These are phyloP conservation scores for Coemansia sp. DNA, from an alignment of 192 early-diverging fungal species.

Conservation along the genomic window DNA sequence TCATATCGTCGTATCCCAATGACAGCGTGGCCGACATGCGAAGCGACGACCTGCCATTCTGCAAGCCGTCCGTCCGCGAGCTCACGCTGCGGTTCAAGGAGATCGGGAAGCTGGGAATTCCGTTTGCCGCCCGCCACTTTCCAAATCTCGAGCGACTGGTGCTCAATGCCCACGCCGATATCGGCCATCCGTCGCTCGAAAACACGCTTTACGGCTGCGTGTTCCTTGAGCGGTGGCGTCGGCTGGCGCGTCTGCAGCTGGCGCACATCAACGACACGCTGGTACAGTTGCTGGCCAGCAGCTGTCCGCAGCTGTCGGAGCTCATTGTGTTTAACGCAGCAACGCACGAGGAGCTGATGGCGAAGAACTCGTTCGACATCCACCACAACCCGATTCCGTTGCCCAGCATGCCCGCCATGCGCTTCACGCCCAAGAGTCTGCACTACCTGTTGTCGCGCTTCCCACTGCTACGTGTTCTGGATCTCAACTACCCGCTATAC, in stretches of 20 bases:
- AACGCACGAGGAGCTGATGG: constrained; percentile 49
- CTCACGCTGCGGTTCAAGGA: constrained; percentile 48
- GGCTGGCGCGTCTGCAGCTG: constrained; percentile 43
- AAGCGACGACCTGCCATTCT: constrained; percentile 40
- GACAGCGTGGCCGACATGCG: constrained; percentile 4
- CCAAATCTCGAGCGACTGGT: constrained; percentile 43
- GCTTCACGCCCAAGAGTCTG: constrained; percentile 54
- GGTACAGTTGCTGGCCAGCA: constrained; percentile 52
- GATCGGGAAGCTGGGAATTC: constrained; percentile 56
- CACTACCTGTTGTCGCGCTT: constrained; percentile 51
- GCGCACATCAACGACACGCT: constrained; percentile 55
- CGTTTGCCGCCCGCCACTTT: constrained; percentile 54
- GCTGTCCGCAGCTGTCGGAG: constrained; percentile 44
- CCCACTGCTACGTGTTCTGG: constrained; percentile 45
- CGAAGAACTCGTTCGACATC: constrained; percentile 55
- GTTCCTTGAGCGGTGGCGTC: constrained; percentile 47
- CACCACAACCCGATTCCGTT: constrained; percentile 45
- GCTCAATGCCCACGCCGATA: constrained; percentile 41
- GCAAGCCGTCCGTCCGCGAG: constrained; percentile 54
- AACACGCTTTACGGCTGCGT: constrained; percentile 56
- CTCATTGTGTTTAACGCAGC: constrained; percentile 53
- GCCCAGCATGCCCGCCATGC: constrained; percentile 51
- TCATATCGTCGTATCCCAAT: constrained; percentile 33
- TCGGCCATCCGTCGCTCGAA: constrained; percentile 50
- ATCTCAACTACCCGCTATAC: constrained; percentile 55